Evolutionary conservation across 1,284 basidiomycete species (phyloP), one percentile per base, ranked within the genome.

Genomic region (Pseudozyma sp.): DNA sequence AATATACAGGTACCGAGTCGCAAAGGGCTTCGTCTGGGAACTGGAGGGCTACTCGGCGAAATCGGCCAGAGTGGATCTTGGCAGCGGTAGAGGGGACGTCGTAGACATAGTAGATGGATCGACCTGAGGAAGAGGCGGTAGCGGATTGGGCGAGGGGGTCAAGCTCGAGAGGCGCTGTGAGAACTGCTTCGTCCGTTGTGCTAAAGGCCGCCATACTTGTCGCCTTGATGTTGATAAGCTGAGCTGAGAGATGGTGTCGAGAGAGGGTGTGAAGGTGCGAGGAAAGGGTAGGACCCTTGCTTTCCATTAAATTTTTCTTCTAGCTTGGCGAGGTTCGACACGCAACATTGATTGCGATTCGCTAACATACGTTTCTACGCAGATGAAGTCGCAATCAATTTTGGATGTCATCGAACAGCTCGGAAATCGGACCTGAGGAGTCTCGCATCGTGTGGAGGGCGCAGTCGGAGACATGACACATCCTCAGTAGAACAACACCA

Each of bases 1-100:
- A 89, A 82, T 91, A 97, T n/a, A 98, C 91, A 0, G 91, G 91
- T 1, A 97, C 94, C 0, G 94, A 94, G 70, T 93, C 91, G 19
- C 90, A 89, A 6, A 99, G 86, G 10, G 97, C 89, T 85, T 97
- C 93, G 83, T 99, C 96, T 0, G 97, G 95, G 77, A 99, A 98
- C 85, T 99, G 96, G 11, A 99, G 89, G 0, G 94, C 94, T 8
- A 84, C 70, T 18, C 79, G 53, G 14, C 60, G 52, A 44, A 82
- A 78, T 3, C 62, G 57, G 8, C 65, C 56, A 8, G 40, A 36
- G 39, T 57, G 45, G 39, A 76, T 72, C 48, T 65, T 66, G 34
- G 55, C 51, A 14, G 79, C 77, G 3, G 80, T 83, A 19, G 56
- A 52, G 16, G 57, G 43, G 16, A 84, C 56, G 47, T 83, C 80